Conservation (phyloP, 2,329 filamentous ascomycete species). For the Saccharata proteae region DNA sequence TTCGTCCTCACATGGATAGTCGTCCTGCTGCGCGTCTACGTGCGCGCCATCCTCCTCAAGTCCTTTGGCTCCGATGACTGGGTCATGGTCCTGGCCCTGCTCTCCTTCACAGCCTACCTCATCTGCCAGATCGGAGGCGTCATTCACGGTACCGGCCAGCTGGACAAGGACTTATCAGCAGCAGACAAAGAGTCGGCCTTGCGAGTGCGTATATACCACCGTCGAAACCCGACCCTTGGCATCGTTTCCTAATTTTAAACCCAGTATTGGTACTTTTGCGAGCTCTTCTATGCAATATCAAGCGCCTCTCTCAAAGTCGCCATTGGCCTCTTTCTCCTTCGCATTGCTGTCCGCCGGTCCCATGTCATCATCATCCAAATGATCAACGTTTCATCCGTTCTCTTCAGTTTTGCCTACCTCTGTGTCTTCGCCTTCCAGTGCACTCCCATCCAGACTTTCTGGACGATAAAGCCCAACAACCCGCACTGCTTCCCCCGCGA, state of each 20-base stretch:
- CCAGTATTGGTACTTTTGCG: slow-evolving; percentile 43
- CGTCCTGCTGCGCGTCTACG: slow-evolving; percentile 25
- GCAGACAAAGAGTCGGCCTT: slow-evolving; percentile 18
- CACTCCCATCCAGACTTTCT: slow-evolving; percentile 39
- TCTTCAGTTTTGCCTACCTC: slow-evolving; percentile 37
- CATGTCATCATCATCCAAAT: slow-evolving; percentile 35
- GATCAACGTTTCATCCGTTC: slow-evolving; percentile 33
- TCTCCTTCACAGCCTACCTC: slow-evolving; percentile 29
- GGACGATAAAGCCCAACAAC: slow-evolving; percentile 29
- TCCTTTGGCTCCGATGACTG: slow-evolving; percentile 30
- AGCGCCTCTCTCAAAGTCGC: slow-evolving; percentile 39
- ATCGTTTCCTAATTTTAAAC: slow-evolving; percentile 10
- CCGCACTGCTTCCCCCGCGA: slow-evolving; percentile 31
- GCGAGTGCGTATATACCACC: slow-evolving; percentile 12
- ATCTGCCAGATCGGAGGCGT: slow-evolving; percentile 27
- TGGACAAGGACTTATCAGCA: slow-evolving; percentile 21
- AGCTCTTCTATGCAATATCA: slow-evolving; percentile 40
- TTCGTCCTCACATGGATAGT: slow-evolving; percentile 26
- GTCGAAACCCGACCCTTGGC: not conserved
- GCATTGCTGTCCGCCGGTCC: slow-evolving; percentile 34
- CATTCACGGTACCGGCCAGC: slow-evolving; percentile 27
- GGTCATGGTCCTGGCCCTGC: slow-evolving; percentile 27
- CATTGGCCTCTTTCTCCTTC: slow-evolving; percentile 41
- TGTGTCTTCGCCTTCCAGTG: slow-evolving; percentile 43
- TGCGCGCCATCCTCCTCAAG: slow-evolving; percentile 23